A percentile compares a stretch with the other conserved stretches of the same genome.
Conservation (phyloP, 768 basidiomycete species). For the Suillus subaureus region DNA sequence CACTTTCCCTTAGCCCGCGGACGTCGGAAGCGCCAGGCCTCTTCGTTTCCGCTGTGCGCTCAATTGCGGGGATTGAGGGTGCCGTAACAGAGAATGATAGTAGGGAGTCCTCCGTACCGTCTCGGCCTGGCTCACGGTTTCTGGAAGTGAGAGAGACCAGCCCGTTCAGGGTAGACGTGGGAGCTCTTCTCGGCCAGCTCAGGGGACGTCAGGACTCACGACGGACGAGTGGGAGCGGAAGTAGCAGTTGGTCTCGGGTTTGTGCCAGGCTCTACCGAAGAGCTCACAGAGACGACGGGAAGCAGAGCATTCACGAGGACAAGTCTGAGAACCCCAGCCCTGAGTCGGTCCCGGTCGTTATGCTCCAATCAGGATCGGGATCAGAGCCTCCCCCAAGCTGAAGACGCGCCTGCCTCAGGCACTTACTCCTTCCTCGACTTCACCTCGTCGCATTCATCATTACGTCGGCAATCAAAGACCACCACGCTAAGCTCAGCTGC, state of each 20-base stretch:
- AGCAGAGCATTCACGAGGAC: constrained; percentile 19
- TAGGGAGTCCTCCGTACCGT: constrained; percentile 5
- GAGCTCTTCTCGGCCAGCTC: constrained; percentile 25
- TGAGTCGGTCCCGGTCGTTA: constrained; percentile 33
- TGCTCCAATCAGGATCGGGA: constrained; percentile 25
- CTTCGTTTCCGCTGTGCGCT: constrained; percentile 3
- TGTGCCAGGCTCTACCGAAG: constrained; percentile 31
- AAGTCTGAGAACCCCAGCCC: constrained; percentile 24
- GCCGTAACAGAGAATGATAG: constrained; percentile 10
- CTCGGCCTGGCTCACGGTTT: constrained; percentile 22
- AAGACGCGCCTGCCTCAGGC: constrained; percentile 27
- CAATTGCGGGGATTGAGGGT: constrained; percentile 8
- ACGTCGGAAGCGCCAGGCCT: constrained; percentile 34
- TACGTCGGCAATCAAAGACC: constrained; percentile 26
- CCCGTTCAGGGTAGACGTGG: constrained; percentile 50
- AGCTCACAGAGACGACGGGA: constrained; percentile 33
- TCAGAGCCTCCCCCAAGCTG: constrained; percentile 22
- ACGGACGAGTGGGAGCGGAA: constrained; percentile 25
- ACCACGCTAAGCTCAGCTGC: constrained; percentile 30
- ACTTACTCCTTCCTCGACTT: constrained; percentile 37
- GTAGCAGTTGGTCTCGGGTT: constrained; percentile 35
- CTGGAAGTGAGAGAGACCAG: constrained; percentile 44
- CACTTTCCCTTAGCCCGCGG: constrained; percentile 49
- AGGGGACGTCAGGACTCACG: constrained; percentile 22
- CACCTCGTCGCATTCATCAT: constrained; percentile 28